These are phyloP conservation scores for Chlorella ohadii DNA, from an alignment of 139 green algal species.

Conservation along the genomic window DNA sequence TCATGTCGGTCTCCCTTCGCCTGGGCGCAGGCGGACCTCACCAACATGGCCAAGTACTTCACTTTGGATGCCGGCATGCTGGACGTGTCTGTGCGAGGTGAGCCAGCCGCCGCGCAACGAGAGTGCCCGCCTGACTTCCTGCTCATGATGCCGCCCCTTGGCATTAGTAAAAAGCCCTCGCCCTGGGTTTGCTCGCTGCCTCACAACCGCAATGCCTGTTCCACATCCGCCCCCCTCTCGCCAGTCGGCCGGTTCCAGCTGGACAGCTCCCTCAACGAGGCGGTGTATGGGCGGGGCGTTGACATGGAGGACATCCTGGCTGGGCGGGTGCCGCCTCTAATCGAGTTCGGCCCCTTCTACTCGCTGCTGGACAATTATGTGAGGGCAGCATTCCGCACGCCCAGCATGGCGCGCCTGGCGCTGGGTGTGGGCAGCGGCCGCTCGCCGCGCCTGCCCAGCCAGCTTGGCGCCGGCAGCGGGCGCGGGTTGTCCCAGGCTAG, in stretches of 20 bases:
- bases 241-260: not conserved
- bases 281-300: not conserved
- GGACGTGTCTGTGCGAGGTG: not conserved
- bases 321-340: not conserved
- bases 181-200: no score
- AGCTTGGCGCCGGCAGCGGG: not conserved
- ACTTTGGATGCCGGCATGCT: not conserved
- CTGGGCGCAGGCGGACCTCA: not conserved
- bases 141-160: no score
- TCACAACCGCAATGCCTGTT: not conserved
- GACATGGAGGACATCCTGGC: not conserved
- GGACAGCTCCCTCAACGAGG: not conserved
- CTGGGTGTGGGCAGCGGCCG: not conserved
- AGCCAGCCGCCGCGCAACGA: no score
- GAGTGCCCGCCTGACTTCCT: no score
- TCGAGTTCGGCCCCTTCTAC: not conserved
- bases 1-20: no score
- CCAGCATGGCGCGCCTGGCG: not conserved
- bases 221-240: not conserved
- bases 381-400: not conserved
- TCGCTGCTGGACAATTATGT: not conserved
- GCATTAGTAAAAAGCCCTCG: no score
- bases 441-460: not conserved
- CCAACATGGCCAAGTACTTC: not conserved
- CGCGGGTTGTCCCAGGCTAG: not conserved